A percentile compares a stretch with the other conserved stretches of the same genome.
Evolutionary conservation across 768 basidiomycete species (phyloP).

Genomic region (Tricholoma furcatifolium): DNA sequence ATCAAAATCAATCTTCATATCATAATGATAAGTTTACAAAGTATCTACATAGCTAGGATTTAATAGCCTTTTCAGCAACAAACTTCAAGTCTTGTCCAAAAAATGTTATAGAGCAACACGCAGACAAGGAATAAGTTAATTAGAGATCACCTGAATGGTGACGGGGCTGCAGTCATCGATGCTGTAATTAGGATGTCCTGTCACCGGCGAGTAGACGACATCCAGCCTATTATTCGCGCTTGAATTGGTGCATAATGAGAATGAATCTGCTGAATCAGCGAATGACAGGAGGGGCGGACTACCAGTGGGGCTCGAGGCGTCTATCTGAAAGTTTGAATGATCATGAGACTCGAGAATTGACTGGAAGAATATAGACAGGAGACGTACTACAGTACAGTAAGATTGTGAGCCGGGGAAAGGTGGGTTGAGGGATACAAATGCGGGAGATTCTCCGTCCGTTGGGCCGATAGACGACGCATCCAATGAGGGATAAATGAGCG

Average conservation of each 20-base stretch:
- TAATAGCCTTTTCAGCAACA: no score
- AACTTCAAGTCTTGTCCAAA: no score
- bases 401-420: conserved; percentile 41
- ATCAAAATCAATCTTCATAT: no score
- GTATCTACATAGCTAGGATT: no score
- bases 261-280: conserved; percentile 38
- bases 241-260: conserved; percentile 41
- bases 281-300: conserved; percentile 35
- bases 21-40: no score
- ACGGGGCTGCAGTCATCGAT: conserved; percentile 37
- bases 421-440: conserved; percentile 43
- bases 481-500: conserved; percentile 34
- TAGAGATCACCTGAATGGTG: conserved; percentile 32
- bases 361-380: background rate
- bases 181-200: conserved; percentile 40
- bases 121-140: no score
- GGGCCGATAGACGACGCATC: conserved; percentile 37
- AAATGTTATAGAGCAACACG: no score
- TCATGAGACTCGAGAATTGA: background rate
- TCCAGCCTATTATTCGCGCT: conserved; percentile 40
- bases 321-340: conserved; percentile 7
- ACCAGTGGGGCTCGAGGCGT: conserved; percentile 22
- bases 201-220: conserved; percentile 41
- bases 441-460: conserved; percentile 40
- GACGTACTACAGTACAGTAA: conserved; percentile 38